Percentiles rank a stretch among this genome's conserved stretches.
Conservation (phyloP, 345 rosid species). For the Hibiscus mutabilis region DNA sequence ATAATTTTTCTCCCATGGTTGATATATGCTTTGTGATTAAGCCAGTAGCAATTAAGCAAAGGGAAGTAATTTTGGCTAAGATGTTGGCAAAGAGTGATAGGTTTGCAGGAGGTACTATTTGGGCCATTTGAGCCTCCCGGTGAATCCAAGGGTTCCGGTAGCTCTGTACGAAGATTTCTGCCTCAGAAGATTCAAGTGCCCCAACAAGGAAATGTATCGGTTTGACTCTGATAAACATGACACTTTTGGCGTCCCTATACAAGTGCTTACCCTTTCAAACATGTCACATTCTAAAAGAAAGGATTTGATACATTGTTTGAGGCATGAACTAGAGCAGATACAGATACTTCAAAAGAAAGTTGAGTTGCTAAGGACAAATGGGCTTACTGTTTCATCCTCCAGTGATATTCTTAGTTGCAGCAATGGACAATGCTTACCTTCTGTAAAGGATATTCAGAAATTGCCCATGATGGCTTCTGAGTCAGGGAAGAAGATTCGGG, state of each 20-base stretch:
- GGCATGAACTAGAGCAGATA: constrained; percentile 62
- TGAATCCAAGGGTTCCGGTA: constrained; percentile 84
- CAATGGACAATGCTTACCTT: constrained; percentile 37
- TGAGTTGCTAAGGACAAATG: constrained; percentile 42
- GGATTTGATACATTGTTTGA: constrained; percentile 48
- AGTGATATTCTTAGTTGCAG: constrained; percentile 63
- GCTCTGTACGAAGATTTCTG: constrained; percentile 63
- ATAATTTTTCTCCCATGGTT: constrained; percentile 21
- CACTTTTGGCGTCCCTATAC: constrained; percentile 50
- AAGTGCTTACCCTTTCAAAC: constrained; percentile 53
- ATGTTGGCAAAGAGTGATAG: constrained; percentile 52
- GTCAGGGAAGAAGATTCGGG: constrained; percentile 54
- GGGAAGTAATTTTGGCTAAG: constrained; percentile 22
- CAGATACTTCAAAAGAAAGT: constrained; percentile 54
- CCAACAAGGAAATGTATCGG: constrained; percentile 51
- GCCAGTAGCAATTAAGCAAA: neutral
- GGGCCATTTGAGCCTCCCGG: constrained; percentile 44
- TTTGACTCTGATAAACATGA: constrained; percentile 40
- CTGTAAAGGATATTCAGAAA: constrained; percentile 28
- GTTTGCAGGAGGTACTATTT: constrained; percentile 43
- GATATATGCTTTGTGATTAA: constrained; percentile 24
- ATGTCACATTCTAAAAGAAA: constrained; percentile 60
- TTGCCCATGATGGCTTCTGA: constrained; percentile 35
- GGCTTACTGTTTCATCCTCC: constrained; percentile 46
- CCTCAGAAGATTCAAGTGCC: constrained; percentile 58